phyloP scores from a whole-genome alignment of 192 early-diverging fungal genomes.

The Podila verticillata region DNA sequence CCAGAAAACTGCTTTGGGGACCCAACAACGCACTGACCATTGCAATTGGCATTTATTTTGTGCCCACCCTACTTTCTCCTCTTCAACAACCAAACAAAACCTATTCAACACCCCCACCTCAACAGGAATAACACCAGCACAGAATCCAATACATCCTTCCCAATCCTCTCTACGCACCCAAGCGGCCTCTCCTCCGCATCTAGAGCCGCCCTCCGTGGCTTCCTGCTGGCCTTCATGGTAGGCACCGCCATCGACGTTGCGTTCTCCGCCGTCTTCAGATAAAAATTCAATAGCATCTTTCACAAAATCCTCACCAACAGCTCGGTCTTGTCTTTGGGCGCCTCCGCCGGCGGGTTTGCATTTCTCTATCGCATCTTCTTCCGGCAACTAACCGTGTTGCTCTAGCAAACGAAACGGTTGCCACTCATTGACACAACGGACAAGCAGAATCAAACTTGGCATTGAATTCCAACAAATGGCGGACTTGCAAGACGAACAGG shows the following conservation, averaged over 20 bases:
- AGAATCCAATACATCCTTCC: neutral
- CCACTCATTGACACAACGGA: neutral
- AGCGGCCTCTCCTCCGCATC: constrained; percentile 12
- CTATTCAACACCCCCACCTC: neutral
- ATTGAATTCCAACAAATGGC: neutral
- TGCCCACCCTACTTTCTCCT: neutral
- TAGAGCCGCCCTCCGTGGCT: constrained; percentile 24
- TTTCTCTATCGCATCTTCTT: constrained; percentile 19
- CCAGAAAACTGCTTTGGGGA: no score
- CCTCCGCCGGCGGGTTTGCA: constrained; percentile 9
- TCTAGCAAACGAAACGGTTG: neutral
- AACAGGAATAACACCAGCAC: no score
- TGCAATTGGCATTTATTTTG: neutral
- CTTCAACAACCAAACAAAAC: neutral
- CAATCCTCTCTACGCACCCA: neutral
- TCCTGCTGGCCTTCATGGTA: constrained; percentile 11
- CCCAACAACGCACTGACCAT: neutral
- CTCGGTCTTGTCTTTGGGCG: neutral
- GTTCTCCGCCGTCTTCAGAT: constrained; percentile 5
- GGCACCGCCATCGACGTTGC: constrained; percentile 14
- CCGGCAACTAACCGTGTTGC: constrained; percentile 3
- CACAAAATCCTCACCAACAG: constrained; percentile 2
- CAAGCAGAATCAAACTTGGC: neutral
- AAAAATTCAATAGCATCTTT: neutral
- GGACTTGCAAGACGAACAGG: neutral